Base-by-base conservation (phyloP, 2,329 filamentous ascomycete species). In the Epicoccum nigrum region DNA sequence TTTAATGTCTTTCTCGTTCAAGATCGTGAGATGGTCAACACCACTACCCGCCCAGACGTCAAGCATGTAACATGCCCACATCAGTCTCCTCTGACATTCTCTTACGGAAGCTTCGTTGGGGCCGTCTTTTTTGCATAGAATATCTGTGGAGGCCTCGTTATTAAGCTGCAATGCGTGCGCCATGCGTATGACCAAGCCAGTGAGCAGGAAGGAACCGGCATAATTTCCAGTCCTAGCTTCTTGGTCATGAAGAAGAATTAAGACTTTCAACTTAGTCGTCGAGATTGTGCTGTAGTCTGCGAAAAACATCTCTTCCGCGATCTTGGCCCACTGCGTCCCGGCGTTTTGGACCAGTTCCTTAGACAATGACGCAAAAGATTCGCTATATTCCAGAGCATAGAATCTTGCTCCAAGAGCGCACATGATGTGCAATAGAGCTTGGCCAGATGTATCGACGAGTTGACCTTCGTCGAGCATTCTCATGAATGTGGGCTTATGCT, bases 61-160 rank as follows among this genome's bases (percentile, higher is more conserved):
- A 31, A 70, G 63, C 65, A 70, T 67, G 44, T 69, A 70, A 40
- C 67, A 70, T 8, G 67, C 65, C 67, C 67, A 70, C 67, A 70
- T 70, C 8, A 70, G 40, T n/a, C 67, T 52, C 45, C 67, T 57
- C n/a, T 63, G 55, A 16, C 63, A 68, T 30, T 70, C 67, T 50
- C 60, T 52, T 21, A 65, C 56, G 7, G 67, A 68, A 2, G 65
- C 59, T 44, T 70, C 67, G 33, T 69, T 70, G 1, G 64, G 62
- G 8, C 61, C 54, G 11, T 67, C 55, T 30, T 65, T 58, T 47
- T 65, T 67, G 37, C 64, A 68, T 11, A 69, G 37, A 8, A 69
- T 53, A 15, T 69, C 64, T 12, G 57, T 50, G 1, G 63, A 64
- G 2, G 62, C 55, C 51, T 70, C 67, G n/a, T 63, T 66, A 32